A percentile compares a stretch with the other conserved stretches of the same genome.
phyloP scores from a whole-genome alignment of 768 basidiomycete genomes.

The Collybiopsis confluens region DNA sequence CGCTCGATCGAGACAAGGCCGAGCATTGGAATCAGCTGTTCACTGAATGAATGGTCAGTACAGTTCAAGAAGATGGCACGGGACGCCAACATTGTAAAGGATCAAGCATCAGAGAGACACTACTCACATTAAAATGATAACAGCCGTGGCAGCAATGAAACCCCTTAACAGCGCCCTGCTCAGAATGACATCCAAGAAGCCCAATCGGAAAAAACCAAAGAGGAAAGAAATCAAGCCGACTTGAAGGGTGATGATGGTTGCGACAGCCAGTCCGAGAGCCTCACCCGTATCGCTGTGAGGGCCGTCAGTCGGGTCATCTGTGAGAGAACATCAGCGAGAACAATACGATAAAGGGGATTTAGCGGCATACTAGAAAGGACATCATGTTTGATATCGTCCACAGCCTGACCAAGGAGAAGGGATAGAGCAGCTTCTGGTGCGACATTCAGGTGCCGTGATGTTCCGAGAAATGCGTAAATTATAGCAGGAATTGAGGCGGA shows the following conservation, averaged over 20 bases:
- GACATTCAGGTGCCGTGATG: constrained; percentile 75
- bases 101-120: not conserved
- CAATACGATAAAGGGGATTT: constrained; percentile 9
- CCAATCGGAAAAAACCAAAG: constrained; percentile 83
- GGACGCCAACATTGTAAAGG: not conserved
- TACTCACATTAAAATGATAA: constrained; percentile 79
- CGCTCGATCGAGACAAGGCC: constrained; percentile 62
- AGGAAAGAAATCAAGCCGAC: constrained; percentile 82
- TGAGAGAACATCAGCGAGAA: too few relatives aligned
- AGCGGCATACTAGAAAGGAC: not conserved
- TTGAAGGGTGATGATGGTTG: constrained; percentile 83
- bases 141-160: constrained; percentile 80
- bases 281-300: constrained; percentile 40
- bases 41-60: constrained; percentile 34
- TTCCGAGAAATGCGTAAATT: constrained; percentile 88
- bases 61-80: not conserved
- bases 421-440: constrained; percentile 89
- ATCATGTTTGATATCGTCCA: constrained; percentile 62
- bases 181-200: constrained; percentile 91
- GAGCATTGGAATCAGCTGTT: constrained; percentile 88
- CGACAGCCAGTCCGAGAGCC: constrained; percentile 58
- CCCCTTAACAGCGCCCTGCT: constrained; percentile 85
- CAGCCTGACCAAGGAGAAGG: constrained; percentile 82
- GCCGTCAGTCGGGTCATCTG: constrained; percentile 32
- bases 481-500: constrained; percentile 84